Evolutionary conservation across 805 yeast genomes (phyloP).

Genomic region (Candida arabinofermentans): DNA sequence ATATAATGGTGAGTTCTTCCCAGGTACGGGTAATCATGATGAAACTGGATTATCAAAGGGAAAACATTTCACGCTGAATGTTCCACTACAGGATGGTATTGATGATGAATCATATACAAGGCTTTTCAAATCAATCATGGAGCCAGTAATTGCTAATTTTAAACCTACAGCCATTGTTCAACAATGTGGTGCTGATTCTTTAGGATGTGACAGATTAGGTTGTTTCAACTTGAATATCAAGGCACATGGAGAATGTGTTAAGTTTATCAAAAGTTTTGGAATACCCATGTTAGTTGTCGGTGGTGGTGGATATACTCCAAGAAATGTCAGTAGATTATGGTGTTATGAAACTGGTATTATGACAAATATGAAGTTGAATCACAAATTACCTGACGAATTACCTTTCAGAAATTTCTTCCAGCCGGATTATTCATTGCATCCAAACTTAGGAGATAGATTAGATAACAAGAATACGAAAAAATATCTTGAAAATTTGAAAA

Average conservation of each 20-base stretch:
- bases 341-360: slow-evolving; percentile 91
- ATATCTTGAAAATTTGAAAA: slow-evolving; percentile 74
- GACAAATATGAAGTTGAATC: slow-evolving; percentile 70
- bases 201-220: slow-evolving; percentile 90
- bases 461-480: slow-evolving; percentile 84
- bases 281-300: slow-evolving; percentile 89
- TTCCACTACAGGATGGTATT: slow-evolving; percentile 92
- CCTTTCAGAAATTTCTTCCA: slow-evolving; percentile 83
- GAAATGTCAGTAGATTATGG: slow-evolving; percentile 94
- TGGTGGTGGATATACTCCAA: slow-evolving; percentile 97
- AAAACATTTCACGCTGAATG: slow-evolving; percentile 81
- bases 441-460: slow-evolving; percentile 69
- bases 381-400: slow-evolving; percentile 67
- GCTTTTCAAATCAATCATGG: slow-evolving; percentile 78
- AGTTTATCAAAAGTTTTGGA: slow-evolving; percentile 82
- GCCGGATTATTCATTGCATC: slow-evolving; percentile 89
- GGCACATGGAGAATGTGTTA: slow-evolving; percentile 96
- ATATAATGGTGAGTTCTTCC: slow-evolving; percentile 91
- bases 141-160: slow-evolving; percentile 85
- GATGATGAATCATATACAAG: slow-evolving; percentile 83
- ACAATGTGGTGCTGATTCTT: slow-evolving; percentile 96
- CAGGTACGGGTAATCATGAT: slow-evolving; percentile 92
- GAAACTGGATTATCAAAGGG: slow-evolving; percentile 90
- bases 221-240: slow-evolving; percentile 88
- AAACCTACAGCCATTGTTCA: slow-evolving; percentile 92